Percentiles rank a stretch among this genome's conserved stretches.
phyloP scores from a whole-genome alignment of 2,329 filamentous ascomycete genomes.

The Colletotrichum melonis region DNA sequence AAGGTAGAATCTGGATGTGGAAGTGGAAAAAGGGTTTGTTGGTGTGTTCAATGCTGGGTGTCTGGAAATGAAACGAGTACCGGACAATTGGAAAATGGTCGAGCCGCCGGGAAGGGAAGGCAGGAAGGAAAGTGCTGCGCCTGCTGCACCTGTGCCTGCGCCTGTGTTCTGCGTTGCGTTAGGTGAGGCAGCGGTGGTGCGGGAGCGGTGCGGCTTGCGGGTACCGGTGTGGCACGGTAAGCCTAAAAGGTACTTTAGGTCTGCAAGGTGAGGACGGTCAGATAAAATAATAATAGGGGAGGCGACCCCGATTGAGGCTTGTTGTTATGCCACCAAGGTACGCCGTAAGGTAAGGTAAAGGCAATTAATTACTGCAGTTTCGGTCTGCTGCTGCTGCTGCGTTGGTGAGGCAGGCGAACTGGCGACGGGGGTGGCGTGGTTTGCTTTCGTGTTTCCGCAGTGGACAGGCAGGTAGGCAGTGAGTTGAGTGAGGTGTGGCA shows the following conservation, averaged over 20 bases:
- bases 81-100: slow-evolving; percentile 19
- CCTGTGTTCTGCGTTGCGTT: background rate
- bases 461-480: background rate
- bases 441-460: background rate
- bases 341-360: too few relatives aligned
- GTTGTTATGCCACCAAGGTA: too few relatives aligned
- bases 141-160: background rate
- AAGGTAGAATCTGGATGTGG: background rate
- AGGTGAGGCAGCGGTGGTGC: background rate
- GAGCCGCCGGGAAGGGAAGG: slow-evolving; percentile 3
- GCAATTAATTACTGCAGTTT: background rate
- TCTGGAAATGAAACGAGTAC: slow-evolving; percentile 32
- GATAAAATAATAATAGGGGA: background rate
- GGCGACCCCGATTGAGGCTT: background rate
- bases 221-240: background rate
- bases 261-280: background rate
- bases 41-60: slow-evolving; percentile 23
- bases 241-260: too few relatives aligned
- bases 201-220: background rate
- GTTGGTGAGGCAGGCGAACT: background rate
- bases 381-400: background rate
- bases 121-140: background rate
- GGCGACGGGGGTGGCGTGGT: background rate
- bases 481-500: background rate
- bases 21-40: background rate